Evolutionary conservation across 176 grass and related monocot species (phyloP).

Genomic region (Miscanthus lutarioriparius): DNA sequence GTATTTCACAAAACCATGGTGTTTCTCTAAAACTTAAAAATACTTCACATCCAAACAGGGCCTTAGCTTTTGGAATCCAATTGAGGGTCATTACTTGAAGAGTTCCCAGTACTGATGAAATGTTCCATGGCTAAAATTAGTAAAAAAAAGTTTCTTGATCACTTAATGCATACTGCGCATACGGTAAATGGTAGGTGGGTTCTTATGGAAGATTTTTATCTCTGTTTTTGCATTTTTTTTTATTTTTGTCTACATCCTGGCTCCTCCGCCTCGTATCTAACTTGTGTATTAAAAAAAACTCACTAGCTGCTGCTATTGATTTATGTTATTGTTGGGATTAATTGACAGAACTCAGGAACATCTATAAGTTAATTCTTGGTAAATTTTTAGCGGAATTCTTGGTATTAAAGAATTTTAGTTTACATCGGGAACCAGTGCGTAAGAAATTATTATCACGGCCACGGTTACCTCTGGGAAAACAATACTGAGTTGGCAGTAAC

Average conservation of each 20-base stretch:
- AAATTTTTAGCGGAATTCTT: neutral
- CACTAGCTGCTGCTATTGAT: neutral
- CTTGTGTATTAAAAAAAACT: neutral
- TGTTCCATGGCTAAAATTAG: neutral
- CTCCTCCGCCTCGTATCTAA: neutral
- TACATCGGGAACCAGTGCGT: neutral
- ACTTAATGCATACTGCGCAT: neutral
- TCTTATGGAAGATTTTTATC: neutral
- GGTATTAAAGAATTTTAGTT: neutral
- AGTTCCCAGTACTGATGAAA: neutral
- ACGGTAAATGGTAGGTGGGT: neutral
- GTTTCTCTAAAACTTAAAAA: neutral
- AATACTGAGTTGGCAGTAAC: neutral
- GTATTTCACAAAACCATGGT: neutral
- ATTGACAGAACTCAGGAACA: neutral
- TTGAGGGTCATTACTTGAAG: neutral
- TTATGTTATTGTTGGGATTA: constrained; percentile 14
- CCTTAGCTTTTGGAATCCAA: neutral
- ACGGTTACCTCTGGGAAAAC: neutral
- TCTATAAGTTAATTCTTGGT: neutral
- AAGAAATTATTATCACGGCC: neutral
- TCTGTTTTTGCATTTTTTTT: neutral
- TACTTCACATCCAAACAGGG: neutral
- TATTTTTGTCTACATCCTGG: neutral
- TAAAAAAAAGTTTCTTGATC: neutral